phyloP scores from a whole-genome alignment of 805 yeast genomes.

The Hanseniaspora occidentalis region DNA sequence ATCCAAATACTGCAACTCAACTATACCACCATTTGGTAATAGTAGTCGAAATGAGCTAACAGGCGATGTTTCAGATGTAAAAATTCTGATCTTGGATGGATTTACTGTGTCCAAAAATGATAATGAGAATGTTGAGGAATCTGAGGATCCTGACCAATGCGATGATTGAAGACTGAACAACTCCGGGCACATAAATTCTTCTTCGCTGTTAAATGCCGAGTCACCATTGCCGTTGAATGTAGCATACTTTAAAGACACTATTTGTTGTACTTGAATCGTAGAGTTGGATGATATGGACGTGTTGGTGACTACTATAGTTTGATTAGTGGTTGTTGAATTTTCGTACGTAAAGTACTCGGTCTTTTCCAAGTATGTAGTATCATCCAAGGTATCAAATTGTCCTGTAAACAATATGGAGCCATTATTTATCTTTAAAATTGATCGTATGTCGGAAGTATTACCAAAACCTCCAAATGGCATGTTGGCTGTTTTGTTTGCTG shows the following conservation, averaged over 20 bases:
- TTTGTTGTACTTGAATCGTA: constrained; percentile 42
- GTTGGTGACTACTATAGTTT: constrained; percentile 18
- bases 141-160: constrained; percentile 43
- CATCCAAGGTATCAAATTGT: constrained; percentile 48
- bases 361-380: constrained; percentile 27
- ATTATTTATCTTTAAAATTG: constrained; percentile 41
- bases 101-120: constrained; percentile 39
- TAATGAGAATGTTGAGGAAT: constrained; percentile 57
- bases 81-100: constrained; percentile 66
- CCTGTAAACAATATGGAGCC: constrained; percentile 72
- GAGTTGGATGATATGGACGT: constrained; percentile 12
- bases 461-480: constrained; percentile 74
- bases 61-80: constrained; percentile 40
- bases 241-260: constrained; percentile 47
- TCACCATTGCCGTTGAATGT: constrained; percentile 31
- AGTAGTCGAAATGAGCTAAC: constrained; percentile 57
- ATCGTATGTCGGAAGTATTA: constrained; percentile 39
- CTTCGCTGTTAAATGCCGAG: constrained; percentile 23
- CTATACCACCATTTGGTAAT: constrained; percentile 71
- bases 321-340: constrained; percentile 8
- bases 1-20: constrained; percentile 81
- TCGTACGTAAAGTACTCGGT: constrained; percentile 11
- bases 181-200: constrained; percentile 46
- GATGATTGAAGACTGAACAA: constrained; percentile 16
- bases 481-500: constrained; percentile 28